phyloP scores from a whole-genome alignment of 2,329 filamentous ascomycete species.

The Sporothrix sp. region DNA sequence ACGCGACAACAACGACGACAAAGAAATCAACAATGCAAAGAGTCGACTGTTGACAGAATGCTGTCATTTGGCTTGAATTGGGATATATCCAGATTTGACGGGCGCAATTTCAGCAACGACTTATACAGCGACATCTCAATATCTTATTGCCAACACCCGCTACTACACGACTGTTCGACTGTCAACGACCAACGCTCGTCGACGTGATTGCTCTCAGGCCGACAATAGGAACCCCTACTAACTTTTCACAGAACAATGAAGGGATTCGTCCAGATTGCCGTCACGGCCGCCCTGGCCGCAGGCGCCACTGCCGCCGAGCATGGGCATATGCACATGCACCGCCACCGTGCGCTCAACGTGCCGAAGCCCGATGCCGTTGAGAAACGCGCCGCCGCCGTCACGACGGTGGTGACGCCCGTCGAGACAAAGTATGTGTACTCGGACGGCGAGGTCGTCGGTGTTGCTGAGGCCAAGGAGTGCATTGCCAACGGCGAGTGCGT shows the following conservation, averaged over 20 bases:
- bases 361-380: conserved; percentile 44
- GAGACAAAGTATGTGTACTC: conserved; percentile 60
- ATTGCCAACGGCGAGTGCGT: conserved; percentile 62
- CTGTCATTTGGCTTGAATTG: too few relatives aligned
- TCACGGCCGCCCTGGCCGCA: conserved; percentile 43
- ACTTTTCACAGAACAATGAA: conserved; percentile 34
- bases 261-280: conserved; percentile 37
- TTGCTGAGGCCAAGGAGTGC: conserved; percentile 58
- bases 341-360: conserved; percentile 31
- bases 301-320: conserved; percentile 42
- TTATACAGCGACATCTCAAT: neutral
- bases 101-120: neutral
- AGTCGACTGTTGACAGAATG: too few relatives aligned
- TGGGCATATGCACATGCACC: conserved; percentile 46
- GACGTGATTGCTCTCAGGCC: too few relatives aligned
- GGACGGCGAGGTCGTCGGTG: conserved; percentile 51
- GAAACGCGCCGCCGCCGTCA: conserved; percentile 38
- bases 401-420: conserved; percentile 49
- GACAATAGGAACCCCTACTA: too few relatives aligned
- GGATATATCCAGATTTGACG: too few relatives aligned
- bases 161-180: too few relatives aligned
- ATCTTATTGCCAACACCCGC: neutral
- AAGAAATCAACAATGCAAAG: neutral
- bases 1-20: neutral
- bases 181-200: too few relatives aligned